Conservation (phyloP, 768 basidiomycete genomes). For the Termitomyces sp. region DNA sequence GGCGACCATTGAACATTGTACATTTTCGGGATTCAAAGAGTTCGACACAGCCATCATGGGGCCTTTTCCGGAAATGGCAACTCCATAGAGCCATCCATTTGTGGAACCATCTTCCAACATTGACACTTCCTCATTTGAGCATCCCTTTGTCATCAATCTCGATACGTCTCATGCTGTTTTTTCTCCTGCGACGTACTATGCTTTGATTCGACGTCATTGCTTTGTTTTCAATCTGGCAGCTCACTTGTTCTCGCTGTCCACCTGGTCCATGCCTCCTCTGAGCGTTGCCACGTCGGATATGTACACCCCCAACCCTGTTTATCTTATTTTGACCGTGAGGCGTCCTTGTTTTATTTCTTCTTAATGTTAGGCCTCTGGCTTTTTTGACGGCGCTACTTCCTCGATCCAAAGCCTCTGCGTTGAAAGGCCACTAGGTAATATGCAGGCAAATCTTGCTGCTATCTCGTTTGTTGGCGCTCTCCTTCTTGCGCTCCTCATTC, state of each 20-base stretch:
- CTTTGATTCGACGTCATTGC: slow-evolving; percentile 10
- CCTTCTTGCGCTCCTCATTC: slow-evolving; percentile 33
- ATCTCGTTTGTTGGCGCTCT: slow-evolving; percentile 40
- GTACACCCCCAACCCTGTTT: neutral
- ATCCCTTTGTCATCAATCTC: slow-evolving; percentile 19
- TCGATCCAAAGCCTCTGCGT: slow-evolving; percentile 10
- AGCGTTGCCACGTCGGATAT: slow-evolving; percentile 9
- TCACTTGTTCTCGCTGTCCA: slow-evolving; percentile 17
- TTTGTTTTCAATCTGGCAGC: slow-evolving; percentile 23
- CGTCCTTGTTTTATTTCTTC: slow-evolving; percentile 23
- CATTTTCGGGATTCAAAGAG: neutral
- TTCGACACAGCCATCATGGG: slow-evolving; percentile 11
- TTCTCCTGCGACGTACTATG: neutral
- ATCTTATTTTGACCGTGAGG: slow-evolving; percentile 5
- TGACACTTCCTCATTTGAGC: slow-evolving; percentile 19
- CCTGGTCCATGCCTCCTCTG: neutral
- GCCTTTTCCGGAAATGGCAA: slow-evolving; percentile 14
- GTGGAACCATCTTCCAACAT: slow-evolving; percentile 7
- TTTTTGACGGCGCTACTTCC: slow-evolving; percentile 8
- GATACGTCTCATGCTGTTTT: neutral
- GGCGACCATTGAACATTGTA: neutral
- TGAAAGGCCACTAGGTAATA: slow-evolving; percentile 12
- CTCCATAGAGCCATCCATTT: slow-evolving; percentile 16
- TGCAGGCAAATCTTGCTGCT: slow-evolving; percentile 31
- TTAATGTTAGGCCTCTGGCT: slow-evolving; percentile 13